Evolutionary conservation across 208 protist genomes (phyloP), one percentile per base, ranked within the genome.

Genomic region (Acanthamoeba quina): DNA sequence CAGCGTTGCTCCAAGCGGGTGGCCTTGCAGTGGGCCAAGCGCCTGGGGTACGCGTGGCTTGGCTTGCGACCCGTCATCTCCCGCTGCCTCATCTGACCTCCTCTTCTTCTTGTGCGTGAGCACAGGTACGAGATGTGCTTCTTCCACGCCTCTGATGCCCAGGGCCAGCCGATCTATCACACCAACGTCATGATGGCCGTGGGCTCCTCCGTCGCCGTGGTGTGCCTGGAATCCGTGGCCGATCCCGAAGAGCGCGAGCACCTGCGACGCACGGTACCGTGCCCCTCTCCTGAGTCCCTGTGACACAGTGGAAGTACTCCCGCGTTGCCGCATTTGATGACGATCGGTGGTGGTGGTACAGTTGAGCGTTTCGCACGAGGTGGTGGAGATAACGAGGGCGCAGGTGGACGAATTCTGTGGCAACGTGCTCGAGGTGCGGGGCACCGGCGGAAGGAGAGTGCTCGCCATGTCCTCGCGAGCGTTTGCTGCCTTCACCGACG

Each of bases 121-220:
- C 17, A 11, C 52, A 80, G 94, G 7, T 96, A 96, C 49, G 47
- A 94, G n/a, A n/a, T 96, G 31, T 47, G 95, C 26, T 72, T 95
- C n/a, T 96, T 96, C 90, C 70, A 88, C 19, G 72, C 95, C 5
- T 62, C 24, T 15, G 96, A 97, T n/a, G 56, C 49, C 7, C 17
- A 94, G 24, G 70, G 72, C 49, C 93, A 94, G 44, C 83, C 94
- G 37, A 96, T 97, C 89, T 97, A 97, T 64, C 96, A 97, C 95
- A 97, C 96, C 47, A 97, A 97, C 74, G 96, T 97, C 24, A 93
- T 97, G 56, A 97, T 97, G 96, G 52, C 86, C 15, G 94, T 97
- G 37, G 94, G 95, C 26, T 92, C 66, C n/a, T 62, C 26, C 1
- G 52, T 96, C 47, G 96, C 96, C 9, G 72, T 96, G 17, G 52